Evolutionary conservation across 169 alveolate genomes (phyloP), one percentile per base, ranked within the genome.

Genomic region (Eimeria acervulina): DNA sequence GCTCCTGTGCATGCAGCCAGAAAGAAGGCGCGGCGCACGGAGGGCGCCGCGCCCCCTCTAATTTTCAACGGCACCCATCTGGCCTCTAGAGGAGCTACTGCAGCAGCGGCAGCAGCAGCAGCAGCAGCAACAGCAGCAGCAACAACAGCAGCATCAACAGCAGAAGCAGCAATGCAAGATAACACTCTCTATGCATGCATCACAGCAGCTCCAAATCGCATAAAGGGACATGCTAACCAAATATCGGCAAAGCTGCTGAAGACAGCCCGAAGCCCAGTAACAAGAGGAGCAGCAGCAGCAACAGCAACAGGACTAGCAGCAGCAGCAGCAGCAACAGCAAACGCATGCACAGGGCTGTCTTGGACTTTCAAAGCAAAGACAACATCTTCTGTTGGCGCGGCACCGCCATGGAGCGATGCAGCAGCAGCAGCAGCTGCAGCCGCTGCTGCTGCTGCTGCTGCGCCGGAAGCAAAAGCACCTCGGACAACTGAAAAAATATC

Each of bases 51-150:
- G 28, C 87, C 87, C 7, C 59, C 44, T 23, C 26, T 76, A 44
- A 76, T 61, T 13, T 38, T n/a, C 61, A 76, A 21, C 52, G 52
- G 63, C 61, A 76, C 87, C 87, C 87, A 76, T 38, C 55, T 33
- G 33, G 59, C 52, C 87, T 76, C 87, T 61, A 61, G 12, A 12
- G 87, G n/a, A 31, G 59, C 10, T 1, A 33, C 87, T 76, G 87
- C 87, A 76, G 87, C 52, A 38, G n/a, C 87, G 38, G 31, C 87
- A 28, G 33, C 61, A 36, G 31, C 19, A 76, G 47, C 59, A 76
- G n/a, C 13, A 42, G 33, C 87, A 76, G 26, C 4, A 59, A 19
- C 19, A 59, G 28, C 68, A 59, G 68, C 68, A 59, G n/a, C 87
- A 76, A 40, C 87, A 28, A 15, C 61, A 36, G 31, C 19, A 76